Evolutionary conservation across 768 basidiomycete species (phyloP).

Genomic region (Phylloporus arenicola): DNA sequence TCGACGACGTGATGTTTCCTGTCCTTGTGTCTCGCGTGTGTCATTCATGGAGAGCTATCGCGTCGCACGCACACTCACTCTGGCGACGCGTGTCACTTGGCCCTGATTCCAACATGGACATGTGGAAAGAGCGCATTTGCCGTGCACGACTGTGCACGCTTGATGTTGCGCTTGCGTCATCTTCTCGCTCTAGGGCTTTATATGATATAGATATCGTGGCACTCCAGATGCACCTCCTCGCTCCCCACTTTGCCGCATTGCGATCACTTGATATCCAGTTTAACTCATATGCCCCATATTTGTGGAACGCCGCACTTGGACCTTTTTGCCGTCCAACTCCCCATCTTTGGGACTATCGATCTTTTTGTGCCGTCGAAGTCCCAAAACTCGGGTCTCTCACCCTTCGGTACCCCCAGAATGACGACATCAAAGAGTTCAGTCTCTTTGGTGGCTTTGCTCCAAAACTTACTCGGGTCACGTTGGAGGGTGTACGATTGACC

Average conservation of each 20-base stretch:
- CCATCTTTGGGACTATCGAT: constrained; percentile 22
- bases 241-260: constrained; percentile 46
- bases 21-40: constrained; percentile 66
- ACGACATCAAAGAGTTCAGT: constrained; percentile 61
- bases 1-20: constrained; percentile 53
- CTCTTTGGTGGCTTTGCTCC: constrained; percentile 63
- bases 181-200: constrained; percentile 7
- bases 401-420: constrained; percentile 58
- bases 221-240: constrained; percentile 55
- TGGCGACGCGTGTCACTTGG: constrained; percentile 59
- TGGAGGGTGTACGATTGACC: constrained; percentile 60
- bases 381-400: constrained; percentile 48
- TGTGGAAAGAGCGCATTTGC: constrained; percentile 60
- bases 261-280: constrained; percentile 60
- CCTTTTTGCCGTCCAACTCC: constrained; percentile 39
- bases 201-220: constrained; percentile 43
- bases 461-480: constrained; percentile 44
- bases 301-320: constrained; percentile 66
- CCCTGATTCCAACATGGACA: constrained; percentile 36
- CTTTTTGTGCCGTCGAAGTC: constrained; percentile 32
- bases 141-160: constrained; percentile 59
- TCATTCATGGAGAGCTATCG: constrained; percentile 55
- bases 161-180: constrained; percentile 52
- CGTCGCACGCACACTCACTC: constrained; percentile 53
- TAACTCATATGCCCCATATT: constrained; percentile 49